phyloP scores from a whole-genome alignment of 2,329 filamentous ascomycete genomes.

The Xylariales sp. region DNA sequence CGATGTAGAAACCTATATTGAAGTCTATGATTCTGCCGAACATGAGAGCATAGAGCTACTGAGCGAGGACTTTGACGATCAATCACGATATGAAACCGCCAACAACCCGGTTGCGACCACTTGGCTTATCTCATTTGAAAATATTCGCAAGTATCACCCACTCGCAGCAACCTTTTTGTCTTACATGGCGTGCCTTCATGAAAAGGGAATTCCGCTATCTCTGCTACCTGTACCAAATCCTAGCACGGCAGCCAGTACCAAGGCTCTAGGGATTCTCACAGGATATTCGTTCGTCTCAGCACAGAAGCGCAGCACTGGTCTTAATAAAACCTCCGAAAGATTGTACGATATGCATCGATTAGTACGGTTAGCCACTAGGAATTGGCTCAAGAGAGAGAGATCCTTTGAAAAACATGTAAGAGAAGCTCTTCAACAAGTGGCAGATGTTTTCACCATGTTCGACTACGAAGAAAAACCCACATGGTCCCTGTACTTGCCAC shows the following conservation, averaged over 20 bases:
- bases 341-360: conserved; percentile 26
- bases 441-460: too few species aligned
- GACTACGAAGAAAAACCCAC: too few species aligned
- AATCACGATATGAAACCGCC: not conserved
- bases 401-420: too few species aligned
- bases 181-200: conserved; percentile 30
- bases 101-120: conserved; percentile 28
- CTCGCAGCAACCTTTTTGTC: conserved; percentile 28
- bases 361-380: conserved; percentile 23
- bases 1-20: not conserved
- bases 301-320: too few species aligned
- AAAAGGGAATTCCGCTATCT: conserved; percentile 26
- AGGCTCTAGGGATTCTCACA: conserved; percentile 21
- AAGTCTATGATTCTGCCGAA: not conserved
- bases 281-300: conserved; percentile 24
- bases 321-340: conserved; percentile 9
- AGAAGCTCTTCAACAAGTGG: too few species aligned
- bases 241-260: conserved; percentile 10
- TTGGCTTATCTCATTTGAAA: conserved; percentile 32
- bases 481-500: too few species aligned
- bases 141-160: conserved; percentile 19
- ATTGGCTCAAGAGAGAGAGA: conserved; percentile 17
- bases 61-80: conserved; percentile 1
- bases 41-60: not conserved
- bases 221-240: conserved; percentile 19